Percentiles rank a stretch among this genome's conserved stretches.
These are phyloP conservation scores for Saccharomycopsis sp. DNA, from an alignment of 805 yeast genomes.

Conservation along the genomic window DNA sequence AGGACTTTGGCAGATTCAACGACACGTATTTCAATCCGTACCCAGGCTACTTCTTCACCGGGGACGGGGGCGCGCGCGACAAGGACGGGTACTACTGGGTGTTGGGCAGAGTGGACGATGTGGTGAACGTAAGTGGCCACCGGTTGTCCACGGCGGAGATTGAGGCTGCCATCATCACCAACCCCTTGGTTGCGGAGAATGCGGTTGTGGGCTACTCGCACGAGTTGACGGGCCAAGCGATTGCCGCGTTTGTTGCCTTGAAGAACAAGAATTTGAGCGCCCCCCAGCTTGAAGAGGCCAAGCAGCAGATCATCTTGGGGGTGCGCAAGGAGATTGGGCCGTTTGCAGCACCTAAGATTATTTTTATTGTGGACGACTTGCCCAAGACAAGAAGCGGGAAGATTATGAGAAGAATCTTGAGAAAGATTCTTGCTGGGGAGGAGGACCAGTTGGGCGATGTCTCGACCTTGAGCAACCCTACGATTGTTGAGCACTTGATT, in stretches of 20 bases:
- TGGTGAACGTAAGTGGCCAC: constrained; percentile 81
- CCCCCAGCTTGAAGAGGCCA: constrained; percentile 42
- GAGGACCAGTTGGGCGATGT: constrained; percentile 77
- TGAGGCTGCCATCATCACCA: constrained; percentile 74
- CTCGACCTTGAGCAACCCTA: constrained; percentile 69
- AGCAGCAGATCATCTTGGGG: constrained; percentile 55
- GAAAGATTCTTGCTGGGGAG: constrained; percentile 67
- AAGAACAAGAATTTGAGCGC: constrained; percentile 41
- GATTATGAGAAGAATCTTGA: constrained; percentile 78
- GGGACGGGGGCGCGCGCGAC: constrained; percentile 87
- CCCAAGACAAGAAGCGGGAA: constrained; percentile 85
- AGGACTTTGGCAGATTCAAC: constrained; percentile 61
- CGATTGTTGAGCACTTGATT: constrained; percentile 59
- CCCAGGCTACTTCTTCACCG: constrained; percentile 76
- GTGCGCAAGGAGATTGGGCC: constrained; percentile 79
- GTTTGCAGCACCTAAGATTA: constrained; percentile 75
- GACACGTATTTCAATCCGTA: constrained; percentile 80
- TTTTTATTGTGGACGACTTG: constrained; percentile 63
- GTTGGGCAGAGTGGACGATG: constrained; percentile 81
- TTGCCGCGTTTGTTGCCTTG: constrained; percentile 71
- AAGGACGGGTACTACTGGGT: constrained; percentile 81
- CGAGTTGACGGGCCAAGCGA: constrained; percentile 82
- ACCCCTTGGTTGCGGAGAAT: constrained; percentile 59
- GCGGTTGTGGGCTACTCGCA: constrained; percentile 81
- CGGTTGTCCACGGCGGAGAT: constrained; percentile 84